These are phyloP conservation scores for Aquilaria yunnanensis DNA, from an alignment of 345 rosid genomes.

Conservation along the genomic window DNA sequence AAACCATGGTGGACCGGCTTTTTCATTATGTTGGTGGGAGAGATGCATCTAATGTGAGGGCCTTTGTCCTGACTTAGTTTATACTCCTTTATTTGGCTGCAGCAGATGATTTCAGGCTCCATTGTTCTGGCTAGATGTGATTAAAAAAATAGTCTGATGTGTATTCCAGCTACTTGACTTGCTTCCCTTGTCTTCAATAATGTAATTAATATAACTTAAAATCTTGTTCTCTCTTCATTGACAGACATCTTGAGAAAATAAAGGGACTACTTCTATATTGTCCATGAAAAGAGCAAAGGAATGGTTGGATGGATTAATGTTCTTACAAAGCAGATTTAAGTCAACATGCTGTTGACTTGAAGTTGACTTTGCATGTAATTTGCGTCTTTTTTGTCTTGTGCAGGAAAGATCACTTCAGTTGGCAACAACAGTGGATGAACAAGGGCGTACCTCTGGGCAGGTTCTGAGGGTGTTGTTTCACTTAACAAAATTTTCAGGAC, in stretches of 20 bases:
- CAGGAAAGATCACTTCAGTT: slow-evolving; percentile 62
- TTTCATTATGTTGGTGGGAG: slow-evolving; percentile 86
- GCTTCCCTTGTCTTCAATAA: not conserved
- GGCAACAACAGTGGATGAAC: slow-evolving; percentile 51
- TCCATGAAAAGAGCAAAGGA: too few species aligned
- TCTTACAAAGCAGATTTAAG: too few species aligned
- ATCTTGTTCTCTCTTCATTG: too few species aligned
- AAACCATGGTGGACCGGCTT: slow-evolving; percentile 68
- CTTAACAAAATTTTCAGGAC: not conserved
- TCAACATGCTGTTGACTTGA: too few species aligned
- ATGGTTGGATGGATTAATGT: too few species aligned
- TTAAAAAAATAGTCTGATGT: not conserved
- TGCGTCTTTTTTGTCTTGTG: too few species aligned
- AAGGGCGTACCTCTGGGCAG: slow-evolving; percentile 65
- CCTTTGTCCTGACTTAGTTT: slow-evolving; percentile 18
- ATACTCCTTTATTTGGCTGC: slow-evolving; percentile 14
- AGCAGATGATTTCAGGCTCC: slow-evolving; percentile 7
- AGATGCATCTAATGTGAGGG: slow-evolving; percentile 57
- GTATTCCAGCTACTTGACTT: slow-evolving; percentile 1
- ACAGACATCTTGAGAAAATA: too few species aligned
- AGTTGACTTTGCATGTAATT: too few species aligned
- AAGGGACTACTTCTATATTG: too few species aligned
- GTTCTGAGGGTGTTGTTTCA: slow-evolving; percentile 31
- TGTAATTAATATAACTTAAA: too few species aligned
- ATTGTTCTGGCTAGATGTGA: slow-evolving; percentile 1